phyloP scores from a whole-genome alignment of 495 filamentous ascomycete species.

The Tuber brumale region DNA sequence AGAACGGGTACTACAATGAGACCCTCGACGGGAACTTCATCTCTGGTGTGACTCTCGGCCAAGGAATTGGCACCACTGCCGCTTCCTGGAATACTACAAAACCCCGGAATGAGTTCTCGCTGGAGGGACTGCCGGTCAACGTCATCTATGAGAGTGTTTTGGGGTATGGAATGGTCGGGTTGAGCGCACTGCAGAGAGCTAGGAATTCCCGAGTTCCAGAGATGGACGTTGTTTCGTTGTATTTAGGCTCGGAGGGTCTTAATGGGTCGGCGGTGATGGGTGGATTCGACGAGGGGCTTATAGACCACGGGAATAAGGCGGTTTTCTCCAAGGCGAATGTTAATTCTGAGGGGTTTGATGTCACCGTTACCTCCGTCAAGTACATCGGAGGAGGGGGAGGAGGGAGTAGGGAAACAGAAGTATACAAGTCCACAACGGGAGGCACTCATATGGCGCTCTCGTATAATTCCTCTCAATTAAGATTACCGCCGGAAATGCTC shows the following conservation, averaged over 20 bases:
- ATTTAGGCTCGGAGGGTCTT: conserved; percentile 23
- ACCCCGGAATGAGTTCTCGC: conserved; percentile 5
- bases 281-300: conserved; percentile 38
- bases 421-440: conserved; percentile 7
- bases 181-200: conserved; percentile 32
- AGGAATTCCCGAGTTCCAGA: conserved; percentile 22
- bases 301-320: conserved; percentile 29
- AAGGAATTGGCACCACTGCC: conserved; percentile 12
- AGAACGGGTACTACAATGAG: conserved; percentile 38
- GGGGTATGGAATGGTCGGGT: conserved; percentile 34
- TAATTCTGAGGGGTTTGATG: conserved; percentile 15
- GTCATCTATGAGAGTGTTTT: conserved; percentile 23
- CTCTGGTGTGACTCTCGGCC: not conserved
- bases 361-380: conserved; percentile 22
- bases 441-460: conserved; percentile 24
- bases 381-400: conserved; percentile 15
- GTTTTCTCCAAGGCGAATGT: conserved; percentile 29
- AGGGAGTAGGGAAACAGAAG: conserved; percentile 10
- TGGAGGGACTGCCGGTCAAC: conserved; percentile 28
- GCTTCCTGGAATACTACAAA: conserved; percentile 18
- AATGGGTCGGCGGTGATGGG: conserved; percentile 39
- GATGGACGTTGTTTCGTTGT: conserved; percentile 39
- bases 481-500: conserved; percentile 26
- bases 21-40: conserved; percentile 27
- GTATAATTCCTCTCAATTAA: conserved; percentile 34